Conservation (phyloP, 768 basidiomycete genomes). For the Collybiopsis confluens region DNA sequence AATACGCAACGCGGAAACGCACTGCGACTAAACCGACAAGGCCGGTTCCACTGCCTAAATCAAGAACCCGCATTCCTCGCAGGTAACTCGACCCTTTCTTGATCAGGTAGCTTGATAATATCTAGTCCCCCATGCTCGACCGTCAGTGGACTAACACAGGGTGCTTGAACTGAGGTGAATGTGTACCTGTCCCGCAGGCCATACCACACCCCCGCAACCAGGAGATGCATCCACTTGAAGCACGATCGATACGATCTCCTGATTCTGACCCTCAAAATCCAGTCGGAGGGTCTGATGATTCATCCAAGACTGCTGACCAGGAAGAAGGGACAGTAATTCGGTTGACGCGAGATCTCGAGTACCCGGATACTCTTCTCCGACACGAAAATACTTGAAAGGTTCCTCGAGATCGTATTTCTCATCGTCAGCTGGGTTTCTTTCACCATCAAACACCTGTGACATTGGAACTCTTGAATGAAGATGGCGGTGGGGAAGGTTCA, state of each 20-base stretch:
- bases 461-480: not conserved
- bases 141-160: conserved; percentile 8
- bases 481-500: not conserved
- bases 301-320: conserved; percentile 11
- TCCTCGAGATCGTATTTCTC: not conserved
- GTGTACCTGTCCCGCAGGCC: conserved; percentile 87
- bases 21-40: conserved; percentile 80
- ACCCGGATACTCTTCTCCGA: conserved; percentile 1
- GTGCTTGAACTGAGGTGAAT: conserved; percentile 1
- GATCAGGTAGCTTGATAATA: conserved; percentile 73
- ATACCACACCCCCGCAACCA: conserved; percentile 89
- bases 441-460: conserved; percentile 4
- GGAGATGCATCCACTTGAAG: conserved; percentile 76
- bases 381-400: conserved; percentile 3
- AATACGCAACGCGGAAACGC: too few species aligned
- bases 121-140: conserved; percentile 53
- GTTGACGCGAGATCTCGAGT: conserved; percentile 18
- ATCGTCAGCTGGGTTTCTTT: conserved; percentile 1
- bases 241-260: conserved; percentile 33
- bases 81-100: conserved; percentile 49
- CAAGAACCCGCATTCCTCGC: conserved; percentile 56
- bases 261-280: conserved; percentile 8
- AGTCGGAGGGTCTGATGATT: conserved; percentile 7
- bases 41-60: conserved; percentile 90
- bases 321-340: conserved; percentile 9